Conservation (phyloP, 176 grass and related monocot genomes). For the Phragmites australis region DNA sequence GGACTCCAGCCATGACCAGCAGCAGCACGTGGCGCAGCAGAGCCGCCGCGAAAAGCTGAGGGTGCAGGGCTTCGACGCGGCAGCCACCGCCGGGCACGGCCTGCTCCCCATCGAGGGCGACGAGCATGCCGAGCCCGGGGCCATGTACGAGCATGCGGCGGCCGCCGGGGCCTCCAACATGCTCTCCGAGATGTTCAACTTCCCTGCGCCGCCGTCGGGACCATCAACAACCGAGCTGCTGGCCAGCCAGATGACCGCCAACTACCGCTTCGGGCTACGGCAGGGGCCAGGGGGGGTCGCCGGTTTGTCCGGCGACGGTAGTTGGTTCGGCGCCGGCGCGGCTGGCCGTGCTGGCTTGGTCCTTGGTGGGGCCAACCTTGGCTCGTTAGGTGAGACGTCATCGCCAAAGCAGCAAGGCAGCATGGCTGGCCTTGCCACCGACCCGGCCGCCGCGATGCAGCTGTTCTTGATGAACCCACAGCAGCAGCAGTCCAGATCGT, state of each 20-base stretch:
- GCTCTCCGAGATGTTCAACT: conserved; percentile 99
- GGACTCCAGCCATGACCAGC: conserved; percentile 47
- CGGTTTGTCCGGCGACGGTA: conserved; percentile 44
- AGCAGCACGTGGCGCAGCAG: conserved; percentile 90
- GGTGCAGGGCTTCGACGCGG: conserved; percentile 71
- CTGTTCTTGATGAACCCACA: conserved; percentile 87
- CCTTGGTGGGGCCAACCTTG: conserved; percentile 45
- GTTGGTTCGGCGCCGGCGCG: conserved; percentile 47
- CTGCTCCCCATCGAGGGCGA: conserved; percentile 59
- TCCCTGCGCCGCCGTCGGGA: conserved; percentile 52
- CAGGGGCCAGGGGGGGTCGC: conserved; percentile 25
- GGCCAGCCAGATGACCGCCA: conserved; percentile 71
- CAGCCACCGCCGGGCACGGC: conserved; percentile 41
- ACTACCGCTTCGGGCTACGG: conserved; percentile 55
- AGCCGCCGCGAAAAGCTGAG: conserved; percentile 91
- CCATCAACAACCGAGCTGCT: conserved; percentile 71
- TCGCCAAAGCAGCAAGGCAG: conserved; percentile 44
- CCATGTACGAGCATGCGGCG: conserved; percentile 68
- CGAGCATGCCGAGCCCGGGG: conserved; percentile 37
- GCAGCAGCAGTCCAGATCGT: conserved; percentile 55
- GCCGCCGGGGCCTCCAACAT: conserved; percentile 70
- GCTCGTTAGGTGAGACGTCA: conserved; percentile 58
- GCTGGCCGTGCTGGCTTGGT: conserved; percentile 46
- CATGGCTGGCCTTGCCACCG: conserved; percentile 52
- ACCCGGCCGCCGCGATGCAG: conserved; percentile 76